phyloP scores from a whole-genome alignment of 192 early-diverging fungal genomes.

The Phlyctochytrium bullatum region DNA sequence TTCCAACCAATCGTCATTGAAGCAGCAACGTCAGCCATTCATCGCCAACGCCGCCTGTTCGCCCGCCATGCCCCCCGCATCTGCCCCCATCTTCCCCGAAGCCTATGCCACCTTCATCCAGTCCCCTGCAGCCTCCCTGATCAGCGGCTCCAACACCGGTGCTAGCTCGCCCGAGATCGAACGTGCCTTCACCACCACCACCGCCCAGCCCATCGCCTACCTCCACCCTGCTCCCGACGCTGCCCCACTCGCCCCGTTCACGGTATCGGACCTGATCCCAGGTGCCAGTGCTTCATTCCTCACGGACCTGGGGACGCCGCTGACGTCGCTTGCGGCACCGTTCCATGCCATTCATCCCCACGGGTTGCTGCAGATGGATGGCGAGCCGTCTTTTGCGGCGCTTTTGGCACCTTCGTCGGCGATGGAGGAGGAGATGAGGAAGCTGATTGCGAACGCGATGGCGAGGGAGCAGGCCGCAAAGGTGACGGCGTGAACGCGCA shows the following conservation, averaged over 20 bases:
- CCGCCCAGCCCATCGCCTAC: not conserved
- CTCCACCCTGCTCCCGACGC: not conserved
- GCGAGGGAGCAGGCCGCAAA: no score
- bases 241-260: not conserved
- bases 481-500: no score
- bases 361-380: not conserved
- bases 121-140: not conserved
- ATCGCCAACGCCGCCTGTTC: conserved; percentile 2
- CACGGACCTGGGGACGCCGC: not conserved
- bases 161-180: not conserved
- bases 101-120: not conserved
- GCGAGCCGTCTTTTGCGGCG: no score
- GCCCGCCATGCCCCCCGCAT: not conserved
- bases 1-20: not conserved
- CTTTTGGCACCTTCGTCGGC: no score
- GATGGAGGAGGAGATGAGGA: not conserved
- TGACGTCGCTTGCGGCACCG: not conserved
- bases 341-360: not conserved
- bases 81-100: not conserved
- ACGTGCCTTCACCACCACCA: not conserved
- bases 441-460: no score
- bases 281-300: not conserved
- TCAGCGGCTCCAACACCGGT: not conserved
- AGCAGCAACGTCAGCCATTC: conserved; percentile 1
- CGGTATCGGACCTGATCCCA: not conserved